Conservation (phyloP, 257 asterid genomes). For the Avicennia marina region DNA sequence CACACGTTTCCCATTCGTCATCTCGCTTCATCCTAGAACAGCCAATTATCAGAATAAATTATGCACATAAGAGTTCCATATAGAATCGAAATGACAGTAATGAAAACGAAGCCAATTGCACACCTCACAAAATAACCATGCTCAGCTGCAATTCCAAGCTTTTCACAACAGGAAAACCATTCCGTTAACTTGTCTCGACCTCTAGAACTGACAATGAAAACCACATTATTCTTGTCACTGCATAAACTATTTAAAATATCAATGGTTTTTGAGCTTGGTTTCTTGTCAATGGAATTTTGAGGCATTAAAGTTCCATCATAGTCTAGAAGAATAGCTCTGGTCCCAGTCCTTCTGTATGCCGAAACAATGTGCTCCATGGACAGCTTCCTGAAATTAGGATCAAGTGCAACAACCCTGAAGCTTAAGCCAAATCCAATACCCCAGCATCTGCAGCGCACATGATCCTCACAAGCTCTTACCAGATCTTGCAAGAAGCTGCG, state of each 20-base stretch:
- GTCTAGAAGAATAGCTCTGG: conserved; percentile 69
- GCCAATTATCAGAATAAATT: too few species aligned
- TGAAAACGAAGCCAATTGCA: not conserved
- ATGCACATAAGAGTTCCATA: not conserved
- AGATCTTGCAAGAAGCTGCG: conserved; percentile 82
- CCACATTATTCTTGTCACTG: conserved; percentile 65
- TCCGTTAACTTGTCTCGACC: conserved; percentile 42
- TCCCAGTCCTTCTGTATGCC: conserved; percentile 66
- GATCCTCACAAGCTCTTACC: conserved; percentile 81
- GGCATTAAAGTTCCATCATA: conserved; percentile 94
- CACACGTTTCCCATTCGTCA: conserved; percentile 78
- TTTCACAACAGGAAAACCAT: conserved; percentile 76
- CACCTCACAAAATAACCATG: conserved; percentile 81
- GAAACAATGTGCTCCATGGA: conserved; percentile 86
- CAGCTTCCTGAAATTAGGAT: conserved; percentile 74
- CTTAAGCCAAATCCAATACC: conserved; percentile 88
- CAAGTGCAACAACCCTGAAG: conserved; percentile 81
- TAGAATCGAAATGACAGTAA: not conserved
- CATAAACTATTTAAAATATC: conserved; percentile 57
- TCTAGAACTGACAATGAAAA: conserved; percentile 66
- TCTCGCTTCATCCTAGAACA: conserved; percentile 51
- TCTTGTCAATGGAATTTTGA: conserved; percentile 73
- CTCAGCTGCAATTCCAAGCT: conserved; percentile 86
- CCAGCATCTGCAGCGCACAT: conserved; percentile 73
- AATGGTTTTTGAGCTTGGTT: conserved; percentile 63